These are phyloP conservation scores for Botrytis pseudocinerea DNA, from an alignment of 2,329 filamentous ascomycete species.

Conservation along the genomic window DNA sequence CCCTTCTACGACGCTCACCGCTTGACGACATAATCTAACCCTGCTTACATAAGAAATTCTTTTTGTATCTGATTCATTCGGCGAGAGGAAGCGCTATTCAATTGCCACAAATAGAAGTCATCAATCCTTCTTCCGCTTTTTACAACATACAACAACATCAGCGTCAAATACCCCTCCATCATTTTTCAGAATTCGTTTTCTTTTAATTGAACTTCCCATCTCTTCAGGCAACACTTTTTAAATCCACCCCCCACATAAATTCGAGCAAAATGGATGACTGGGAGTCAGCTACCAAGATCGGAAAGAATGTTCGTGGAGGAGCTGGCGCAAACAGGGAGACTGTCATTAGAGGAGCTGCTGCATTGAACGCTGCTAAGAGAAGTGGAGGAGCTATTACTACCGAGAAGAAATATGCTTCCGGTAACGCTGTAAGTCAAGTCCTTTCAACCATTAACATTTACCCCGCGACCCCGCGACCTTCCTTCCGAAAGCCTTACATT, in stretches of 20 bases:
- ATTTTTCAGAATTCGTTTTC: not conserved
- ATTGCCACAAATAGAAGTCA: constrained; percentile 21
- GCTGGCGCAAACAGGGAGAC: constrained; percentile 69
- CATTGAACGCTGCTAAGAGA: constrained; percentile 87
- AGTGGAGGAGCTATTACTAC: constrained; percentile 74
- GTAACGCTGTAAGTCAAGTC: constrained; percentile 70
- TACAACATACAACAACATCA: constrained; percentile 9
- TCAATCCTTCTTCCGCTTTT: constrained; percentile 15
- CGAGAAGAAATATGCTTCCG: constrained; percentile 85
- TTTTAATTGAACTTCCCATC: not conserved
- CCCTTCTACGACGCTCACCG: not conserved
- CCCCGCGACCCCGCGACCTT: constrained; percentile 10
- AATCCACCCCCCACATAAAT: constrained; percentile 1
- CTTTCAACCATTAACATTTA: not conserved
- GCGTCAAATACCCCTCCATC: not conserved
- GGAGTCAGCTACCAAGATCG: constrained; percentile 90
- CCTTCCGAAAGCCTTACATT: not conserved
- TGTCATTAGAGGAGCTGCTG: constrained; percentile 78
- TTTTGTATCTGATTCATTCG: constrained; percentile 26
- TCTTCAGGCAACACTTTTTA: not conserved
- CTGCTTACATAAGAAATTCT: constrained; percentile 20
- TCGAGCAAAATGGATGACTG: constrained; percentile 67
- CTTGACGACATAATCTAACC: not conserved
- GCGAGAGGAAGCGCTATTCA: constrained; percentile 8
- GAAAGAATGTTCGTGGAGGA: constrained; percentile 75